Conservation (phyloP, 441 rosid genomes). For the Syzygium syzygioides region DNA sequence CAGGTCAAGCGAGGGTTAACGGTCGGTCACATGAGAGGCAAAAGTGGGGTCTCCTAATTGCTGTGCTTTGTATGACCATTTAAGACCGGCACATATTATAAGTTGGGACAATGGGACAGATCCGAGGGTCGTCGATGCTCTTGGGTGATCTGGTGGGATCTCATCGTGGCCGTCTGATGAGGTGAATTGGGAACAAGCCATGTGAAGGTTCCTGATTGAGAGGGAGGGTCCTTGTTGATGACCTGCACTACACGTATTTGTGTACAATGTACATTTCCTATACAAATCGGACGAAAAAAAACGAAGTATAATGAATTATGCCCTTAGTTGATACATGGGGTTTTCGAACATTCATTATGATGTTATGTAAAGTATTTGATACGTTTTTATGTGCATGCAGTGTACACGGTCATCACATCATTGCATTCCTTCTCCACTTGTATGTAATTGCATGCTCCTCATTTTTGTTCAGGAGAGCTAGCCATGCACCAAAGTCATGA, state of each 20-base stretch:
- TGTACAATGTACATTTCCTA: neutral
- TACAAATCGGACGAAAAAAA: neutral
- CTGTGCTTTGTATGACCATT: conserved; percentile 12
- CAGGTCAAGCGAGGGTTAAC: conserved; percentile 35
- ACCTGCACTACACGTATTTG: neutral
- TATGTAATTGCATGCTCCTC: neutral
- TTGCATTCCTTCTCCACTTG: neutral
- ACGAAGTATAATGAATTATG: neutral
- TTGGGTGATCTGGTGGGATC: conserved; percentile 24
- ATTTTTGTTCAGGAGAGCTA: neutral
- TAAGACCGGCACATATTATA: conserved; percentile 27
- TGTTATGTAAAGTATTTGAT: neutral
- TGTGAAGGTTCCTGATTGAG: conserved; percentile 39
- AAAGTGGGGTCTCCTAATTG: conserved; percentile 35
- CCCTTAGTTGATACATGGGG: neutral
- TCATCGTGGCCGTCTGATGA: conserved; percentile 37
- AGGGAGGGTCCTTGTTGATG: conserved; percentile 1
- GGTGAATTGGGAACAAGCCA: conserved; percentile 34
- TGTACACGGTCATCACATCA: neutral
- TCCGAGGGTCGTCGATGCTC: conserved; percentile 24
- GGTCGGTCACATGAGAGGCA: conserved; percentile 85
- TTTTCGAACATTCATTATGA: neutral
- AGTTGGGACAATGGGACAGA: conserved; percentile 41
- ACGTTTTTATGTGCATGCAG: neutral
- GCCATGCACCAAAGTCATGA: neutral